Percentiles rank a stretch among this genome's conserved stretches.
phyloP scores from a whole-genome alignment of 495 filamentous ascomycete genomes.

The Barbatosphaeria neglecta region DNA sequence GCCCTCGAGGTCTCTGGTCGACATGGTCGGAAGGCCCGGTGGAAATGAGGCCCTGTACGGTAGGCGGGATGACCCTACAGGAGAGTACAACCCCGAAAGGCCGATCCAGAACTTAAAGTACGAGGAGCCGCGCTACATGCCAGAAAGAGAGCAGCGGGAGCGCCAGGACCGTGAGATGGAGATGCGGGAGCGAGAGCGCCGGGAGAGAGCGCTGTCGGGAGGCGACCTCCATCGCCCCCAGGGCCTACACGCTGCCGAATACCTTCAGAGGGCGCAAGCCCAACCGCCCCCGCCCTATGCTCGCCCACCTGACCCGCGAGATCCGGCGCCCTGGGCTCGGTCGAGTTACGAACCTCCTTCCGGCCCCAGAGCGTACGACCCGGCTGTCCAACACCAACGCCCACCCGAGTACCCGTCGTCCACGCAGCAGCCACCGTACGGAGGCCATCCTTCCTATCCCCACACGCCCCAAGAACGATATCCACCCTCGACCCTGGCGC shows the following conservation, averaged over 20 bases:
- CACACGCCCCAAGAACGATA: constrained; percentile 35
- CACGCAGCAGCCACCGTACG: constrained; percentile 26
- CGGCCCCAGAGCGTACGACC: constrained; percentile 29
- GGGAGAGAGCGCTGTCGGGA: constrained; percentile 27
- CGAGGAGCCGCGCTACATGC: constrained; percentile 19
- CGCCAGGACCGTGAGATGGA: constrained; percentile 23
- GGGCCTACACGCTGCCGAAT: constrained; percentile 15
- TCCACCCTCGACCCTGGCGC: constrained; percentile 26
- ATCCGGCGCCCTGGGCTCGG: constrained; percentile 30
- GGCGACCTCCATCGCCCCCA: constrained; percentile 15
- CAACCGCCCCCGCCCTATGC: constrained; percentile 21
- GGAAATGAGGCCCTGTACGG: constrained; percentile 26
- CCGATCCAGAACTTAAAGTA: constrained; percentile 27
- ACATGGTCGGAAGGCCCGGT: constrained; percentile 25
- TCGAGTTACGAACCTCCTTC: constrained; percentile 28
- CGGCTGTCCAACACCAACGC: constrained; percentile 23
- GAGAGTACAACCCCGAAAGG: constrained; percentile 37
- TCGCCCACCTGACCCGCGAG: constrained; percentile 30
- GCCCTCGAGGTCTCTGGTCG: constrained; percentile 26
- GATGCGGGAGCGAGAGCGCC: constrained; percentile 20
- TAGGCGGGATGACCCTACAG: constrained; percentile 26
- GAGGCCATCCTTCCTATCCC: constrained; percentile 33
- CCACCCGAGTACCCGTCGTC: constrained; percentile 32
- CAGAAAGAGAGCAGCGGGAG: constrained; percentile 25
- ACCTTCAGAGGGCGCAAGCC: constrained; percentile 3